Base-by-base conservation (phyloP, 176 grass and related monocot genomes). In the Lolium rigidum region DNA sequence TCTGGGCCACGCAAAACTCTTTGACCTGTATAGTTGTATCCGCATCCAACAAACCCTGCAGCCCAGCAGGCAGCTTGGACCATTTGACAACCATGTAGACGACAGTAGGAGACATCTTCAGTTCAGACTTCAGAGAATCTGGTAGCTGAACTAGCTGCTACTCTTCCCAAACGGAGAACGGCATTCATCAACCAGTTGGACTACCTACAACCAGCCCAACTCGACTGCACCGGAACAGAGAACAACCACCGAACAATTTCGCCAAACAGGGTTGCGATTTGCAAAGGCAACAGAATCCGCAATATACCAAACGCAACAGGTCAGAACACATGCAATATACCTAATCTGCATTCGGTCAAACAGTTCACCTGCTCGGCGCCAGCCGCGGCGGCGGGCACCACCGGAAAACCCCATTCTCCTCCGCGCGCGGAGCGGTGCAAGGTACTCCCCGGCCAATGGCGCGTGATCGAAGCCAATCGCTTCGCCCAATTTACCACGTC, bases 281-380 rank as follows among this genome's bases (percentile, higher is more conserved):
- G 47, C 2, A 49, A 67, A 80, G 39, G 57, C 37, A 9, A 47
- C 17, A 50, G 21, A 56, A 74, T 11, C 9, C 79, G 61, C 63
- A 47, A 51, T 51, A 65, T 13, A 70, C 1, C n/a, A 72, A 39
- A 15, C 20, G 56, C 64, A 26, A 21, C n/a, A 55, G 71, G 44
- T 48, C 10, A 26, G 54, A 37, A 31, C 48, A 2, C 47, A 15
- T 14, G 14, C 18, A 35, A n/a, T n/a, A n/a, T 38, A 4, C 41
- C 52, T 87, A 81, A 88, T 24, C 44, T 44, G 70, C 16, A 81
- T 85, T 77, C 46, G 54, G 81, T 81, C 86, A 81, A 81, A 77
- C 85, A 64, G 21, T 3, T 71, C 43, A 77, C 47, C 90, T 93
- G 87, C 76, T 93, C 75, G 20, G 82, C 73, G 70, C 79, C 77